Conservation (phyloP, 2,329 filamentous ascomycete genomes). For the Didymella lethalis region DNA sequence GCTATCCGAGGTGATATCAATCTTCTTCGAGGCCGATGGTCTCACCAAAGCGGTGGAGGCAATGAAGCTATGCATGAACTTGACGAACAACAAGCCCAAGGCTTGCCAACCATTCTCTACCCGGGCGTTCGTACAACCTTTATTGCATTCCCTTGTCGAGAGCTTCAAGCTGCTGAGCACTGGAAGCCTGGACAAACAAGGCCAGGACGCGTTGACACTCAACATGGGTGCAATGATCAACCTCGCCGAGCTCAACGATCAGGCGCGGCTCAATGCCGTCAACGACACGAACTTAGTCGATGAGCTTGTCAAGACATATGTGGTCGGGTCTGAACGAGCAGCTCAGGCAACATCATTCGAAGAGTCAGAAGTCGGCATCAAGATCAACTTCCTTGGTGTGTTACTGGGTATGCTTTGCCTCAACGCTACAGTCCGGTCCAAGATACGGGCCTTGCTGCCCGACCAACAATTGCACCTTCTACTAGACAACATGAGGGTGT, state of each 20-base stretch:
- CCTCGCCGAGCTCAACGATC: conserved; percentile 77
- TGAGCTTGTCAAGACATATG: conserved; percentile 69
- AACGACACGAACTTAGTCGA: conserved; percentile 60
- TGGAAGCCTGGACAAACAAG: conserved; percentile 55
- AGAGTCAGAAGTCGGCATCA: conserved; percentile 80
- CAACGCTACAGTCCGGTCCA: conserved; percentile 54
- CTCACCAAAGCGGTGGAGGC: conserved; percentile 53
- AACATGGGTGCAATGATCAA: conserved; percentile 87
- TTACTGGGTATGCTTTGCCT: conserved; percentile 83
- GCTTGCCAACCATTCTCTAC: conserved; percentile 74
- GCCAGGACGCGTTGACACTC: conserved; percentile 75
- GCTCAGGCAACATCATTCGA: conserved; percentile 68
- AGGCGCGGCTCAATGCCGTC: conserved; percentile 55
- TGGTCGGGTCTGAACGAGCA: conserved; percentile 70
- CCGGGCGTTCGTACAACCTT: conserved; percentile 57
- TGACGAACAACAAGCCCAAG: conserved; percentile 79
- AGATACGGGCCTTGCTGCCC: conserved; percentile 55
- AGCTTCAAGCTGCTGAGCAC: conserved; percentile 36
- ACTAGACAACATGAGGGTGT: conserved; percentile 67
- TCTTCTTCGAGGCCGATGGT: conserved; percentile 34
- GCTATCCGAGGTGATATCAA: conserved; percentile 57
- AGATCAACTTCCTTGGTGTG: conserved; percentile 85
- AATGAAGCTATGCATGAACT: conserved; percentile 79
- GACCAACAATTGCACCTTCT: conserved; percentile 59
- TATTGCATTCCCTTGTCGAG: conserved; percentile 43